Percentiles rank a stretch among this genome's conserved stretches.
Evolutionary conservation across 495 filamentous ascomycete species (phyloP).

Genomic region (Tuber brumale): DNA sequence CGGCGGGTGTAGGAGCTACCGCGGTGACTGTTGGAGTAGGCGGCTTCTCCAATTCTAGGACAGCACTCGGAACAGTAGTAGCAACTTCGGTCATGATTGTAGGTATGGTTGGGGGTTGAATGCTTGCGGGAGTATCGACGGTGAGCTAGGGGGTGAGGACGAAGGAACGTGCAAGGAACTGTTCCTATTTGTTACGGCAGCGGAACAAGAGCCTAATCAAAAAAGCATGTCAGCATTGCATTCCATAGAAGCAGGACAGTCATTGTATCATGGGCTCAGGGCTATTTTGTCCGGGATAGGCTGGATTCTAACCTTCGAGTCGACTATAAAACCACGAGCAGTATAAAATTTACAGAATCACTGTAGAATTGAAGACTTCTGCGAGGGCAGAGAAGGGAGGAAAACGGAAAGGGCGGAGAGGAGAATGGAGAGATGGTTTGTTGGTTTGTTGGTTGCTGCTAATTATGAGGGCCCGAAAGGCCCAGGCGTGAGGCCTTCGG

Average conservation of each 20-base stretch:
- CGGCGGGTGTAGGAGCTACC: background rate
- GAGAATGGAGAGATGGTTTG: background rate
- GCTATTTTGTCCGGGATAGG: background rate
- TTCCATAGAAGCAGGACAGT: background rate
- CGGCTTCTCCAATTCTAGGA: background rate
- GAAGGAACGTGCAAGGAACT: background rate
- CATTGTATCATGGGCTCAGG: background rate
- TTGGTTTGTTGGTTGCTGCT: background rate
- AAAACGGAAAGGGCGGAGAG: background rate
- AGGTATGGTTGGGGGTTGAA: background rate
- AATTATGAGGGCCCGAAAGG: background rate
- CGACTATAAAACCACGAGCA: background rate
- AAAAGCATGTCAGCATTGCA: background rate
- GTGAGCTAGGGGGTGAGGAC: background rate
- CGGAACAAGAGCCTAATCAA: background rate
- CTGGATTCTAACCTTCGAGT: background rate
- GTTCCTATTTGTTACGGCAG: background rate
- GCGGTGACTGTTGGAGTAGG: background rate
- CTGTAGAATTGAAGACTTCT: background rate
- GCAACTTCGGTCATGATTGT: background rate
- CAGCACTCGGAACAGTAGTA: background rate
- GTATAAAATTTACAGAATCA: background rate
- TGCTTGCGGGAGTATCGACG: background rate
- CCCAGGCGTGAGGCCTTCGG: background rate
- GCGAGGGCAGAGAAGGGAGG: background rate